phyloP scores from a whole-genome alignment of 371 early-diverging fungal genomes.

The Mucor irregularis region DNA sequence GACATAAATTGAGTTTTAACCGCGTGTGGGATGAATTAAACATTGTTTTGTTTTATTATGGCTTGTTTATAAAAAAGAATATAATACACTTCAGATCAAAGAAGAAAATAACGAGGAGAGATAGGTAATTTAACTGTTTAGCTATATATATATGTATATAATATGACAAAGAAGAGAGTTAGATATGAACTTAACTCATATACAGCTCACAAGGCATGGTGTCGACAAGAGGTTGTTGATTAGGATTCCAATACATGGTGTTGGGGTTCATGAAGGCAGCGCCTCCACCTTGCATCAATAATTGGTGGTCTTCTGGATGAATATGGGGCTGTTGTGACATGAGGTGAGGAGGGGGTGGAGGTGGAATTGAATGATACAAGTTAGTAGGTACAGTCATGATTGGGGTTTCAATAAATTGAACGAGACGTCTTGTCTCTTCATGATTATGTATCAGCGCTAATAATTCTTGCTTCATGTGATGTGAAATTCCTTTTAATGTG shows the following conservation, averaged over 20 bases:
- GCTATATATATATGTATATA: no score
- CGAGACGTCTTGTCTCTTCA: constrained; percentile 39
- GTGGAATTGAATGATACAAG: not conserved
- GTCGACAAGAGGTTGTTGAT: not conserved
- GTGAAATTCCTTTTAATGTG: constrained; percentile 60
- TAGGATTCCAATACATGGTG: constrained; percentile 16
- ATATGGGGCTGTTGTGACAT: not conserved
- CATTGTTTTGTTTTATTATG: no score
- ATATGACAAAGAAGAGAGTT: not conserved
- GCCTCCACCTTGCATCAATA: constrained; percentile 6
- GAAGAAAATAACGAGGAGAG: not conserved
- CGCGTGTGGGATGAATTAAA: not conserved
- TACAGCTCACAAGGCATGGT: constrained; percentile 19
- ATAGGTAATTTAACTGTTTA: no score
- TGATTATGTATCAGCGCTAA: constrained; percentile 35
- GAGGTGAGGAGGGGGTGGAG: not conserved
- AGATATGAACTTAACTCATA: constrained; percentile 11
- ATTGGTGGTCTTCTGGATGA: not conserved
- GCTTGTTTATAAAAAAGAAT: no score
- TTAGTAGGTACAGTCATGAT: no score
- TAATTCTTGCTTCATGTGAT: constrained; percentile 54
- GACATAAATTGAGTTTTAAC: not conserved
- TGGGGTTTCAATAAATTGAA: constrained; percentile 33
- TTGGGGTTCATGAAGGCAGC: constrained; percentile 11
- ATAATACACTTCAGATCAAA: not conserved